These are phyloP conservation scores for Kwoniella bestiolae DNA, from an alignment of 768 basidiomycete genomes.

Conservation along the genomic window DNA sequence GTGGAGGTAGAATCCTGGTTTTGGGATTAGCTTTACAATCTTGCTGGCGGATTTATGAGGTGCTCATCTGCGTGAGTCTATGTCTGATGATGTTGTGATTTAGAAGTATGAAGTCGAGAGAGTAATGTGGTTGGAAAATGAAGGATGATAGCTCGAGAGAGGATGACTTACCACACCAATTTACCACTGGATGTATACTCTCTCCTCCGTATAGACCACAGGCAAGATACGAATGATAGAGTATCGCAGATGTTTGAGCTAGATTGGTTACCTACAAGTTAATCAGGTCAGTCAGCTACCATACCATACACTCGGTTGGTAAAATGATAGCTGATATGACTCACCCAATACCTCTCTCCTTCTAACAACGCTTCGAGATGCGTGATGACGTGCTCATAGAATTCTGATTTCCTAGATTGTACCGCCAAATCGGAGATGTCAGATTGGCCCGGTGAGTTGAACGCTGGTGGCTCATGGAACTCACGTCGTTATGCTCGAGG, in stretches of 20 bases:
- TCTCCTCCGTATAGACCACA: conserved; percentile 68
- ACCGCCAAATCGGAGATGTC: too few relatives aligned
- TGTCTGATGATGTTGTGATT: background rate
- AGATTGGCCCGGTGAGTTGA: background rate
- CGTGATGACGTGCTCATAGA: conserved; percentile 75
- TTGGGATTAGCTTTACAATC: too few relatives aligned
- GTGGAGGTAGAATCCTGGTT: conserved; percentile 81
- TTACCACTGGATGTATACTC: conserved; percentile 69
- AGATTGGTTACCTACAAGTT: conserved; percentile 76
- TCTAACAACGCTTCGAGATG: conserved; percentile 70
- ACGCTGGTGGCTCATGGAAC: conserved; percentile 13
- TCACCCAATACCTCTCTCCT: conserved; percentile 78
- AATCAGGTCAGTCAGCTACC: background rate
- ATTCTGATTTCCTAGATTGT: conserved; percentile 68
- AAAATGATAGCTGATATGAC: conserved; percentile 35
- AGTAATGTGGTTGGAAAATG: background rate
- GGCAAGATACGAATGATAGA: conserved; percentile 76
- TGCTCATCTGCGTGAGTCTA: too few relatives aligned
- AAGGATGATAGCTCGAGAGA: background rate
- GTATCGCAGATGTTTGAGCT: conserved; percentile 77
- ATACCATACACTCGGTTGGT: background rate
- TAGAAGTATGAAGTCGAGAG: background rate
- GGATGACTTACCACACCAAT: conserved; percentile 83
- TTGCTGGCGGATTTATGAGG: too few relatives aligned
- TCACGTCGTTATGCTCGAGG: conserved; percentile 65